Base-by-base conservation (phyloP, 768 basidiomycete species). In the Trametopsis cervina region DNA sequence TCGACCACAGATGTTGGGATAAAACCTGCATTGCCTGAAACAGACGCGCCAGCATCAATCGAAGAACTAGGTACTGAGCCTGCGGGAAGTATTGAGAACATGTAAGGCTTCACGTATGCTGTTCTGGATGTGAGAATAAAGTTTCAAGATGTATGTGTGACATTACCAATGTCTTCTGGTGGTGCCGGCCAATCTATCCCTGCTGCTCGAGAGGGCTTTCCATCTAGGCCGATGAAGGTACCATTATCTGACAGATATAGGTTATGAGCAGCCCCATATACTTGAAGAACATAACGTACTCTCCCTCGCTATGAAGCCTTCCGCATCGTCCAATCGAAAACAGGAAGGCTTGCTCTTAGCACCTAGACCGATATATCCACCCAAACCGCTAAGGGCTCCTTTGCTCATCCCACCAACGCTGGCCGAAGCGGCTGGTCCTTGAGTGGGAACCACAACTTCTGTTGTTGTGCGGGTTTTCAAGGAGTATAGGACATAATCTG, bases 331-430 rank as follows among this genome's bases (percentile, higher is more conserved):
- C 22, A 85, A 64, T 12, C 70, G 71, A 2, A 80, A 67, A 9
- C 80, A 69, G 4, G 72, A 75, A 1, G 87, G 83, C 63, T 83
- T 90, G 12, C 74, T 73, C 62, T 85, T 91, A 3, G 81, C 73
- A 7, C 86, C 86, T 6, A 90, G 68, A 1, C 89, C 85, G 20
- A 93, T 91, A 57, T 92, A 93, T 3, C 86, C 86, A 2, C 85
- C 81, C 10, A 91, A 65, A 3, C 88, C 85, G 10, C 76, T 78
- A n/a, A 91, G 70, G 0, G 88, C 83, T n/a, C 82, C 81, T 76
- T 81, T 86, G 2, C 82, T 79, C 36, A 70, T 74, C 63, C 61
- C 55, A 54, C 56, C 54, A 41, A 77, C 66, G 4, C 69, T 60
- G 3, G 81, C 74, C 29, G 75, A 60, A 21, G 66, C 53, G 7